phyloP scores from a whole-genome alignment of 2,329 filamentous ascomycete genomes.

The Tolypocladium tropicale region DNA sequence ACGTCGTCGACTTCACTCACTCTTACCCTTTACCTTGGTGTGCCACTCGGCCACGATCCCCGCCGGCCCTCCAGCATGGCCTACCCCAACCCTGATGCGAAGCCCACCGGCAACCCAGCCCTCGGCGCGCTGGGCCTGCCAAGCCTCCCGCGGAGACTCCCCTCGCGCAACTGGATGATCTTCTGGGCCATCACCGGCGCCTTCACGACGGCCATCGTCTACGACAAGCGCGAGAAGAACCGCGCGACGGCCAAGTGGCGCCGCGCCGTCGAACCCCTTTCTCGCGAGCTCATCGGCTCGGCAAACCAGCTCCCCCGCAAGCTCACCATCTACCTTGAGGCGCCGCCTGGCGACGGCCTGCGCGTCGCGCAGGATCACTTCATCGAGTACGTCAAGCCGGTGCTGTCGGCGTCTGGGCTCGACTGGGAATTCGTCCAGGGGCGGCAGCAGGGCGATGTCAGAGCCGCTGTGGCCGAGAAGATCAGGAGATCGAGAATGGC shows the following conservation, averaged over 20 bases:
- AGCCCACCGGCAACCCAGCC: constrained; percentile 48
- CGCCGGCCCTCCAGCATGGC: constrained; percentile 3
- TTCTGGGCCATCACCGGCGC: constrained; percentile 74
- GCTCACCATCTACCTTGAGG: constrained; percentile 75
- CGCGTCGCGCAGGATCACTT: constrained; percentile 88
- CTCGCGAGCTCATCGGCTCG: constrained; percentile 59
- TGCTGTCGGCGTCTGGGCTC: constrained; percentile 78
- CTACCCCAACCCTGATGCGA: constrained; percentile 3
- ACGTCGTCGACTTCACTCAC: background rate
- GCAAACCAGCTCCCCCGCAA: constrained; percentile 68
- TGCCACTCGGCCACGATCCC: background rate
- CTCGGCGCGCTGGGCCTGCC: constrained; percentile 78
- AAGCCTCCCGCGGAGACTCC: constrained; percentile 70
- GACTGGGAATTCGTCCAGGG: constrained; percentile 97
- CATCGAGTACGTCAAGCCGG: constrained; percentile 88
- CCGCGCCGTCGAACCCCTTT: constrained; percentile 73
- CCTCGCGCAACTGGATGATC: constrained; percentile 96
- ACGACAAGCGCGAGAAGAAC: constrained; percentile 87
- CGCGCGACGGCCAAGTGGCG: constrained; percentile 80
- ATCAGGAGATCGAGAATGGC: constrained; percentile 62
- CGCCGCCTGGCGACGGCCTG: constrained; percentile 78
- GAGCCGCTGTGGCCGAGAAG: constrained; percentile 76
- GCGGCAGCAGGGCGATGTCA: constrained; percentile 81
- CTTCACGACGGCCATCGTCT: constrained; percentile 72
- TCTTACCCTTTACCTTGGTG: background rate